Base-by-base conservation (phyloP, 768 basidiomycete genomes). In the Trametes villosa region DNA sequence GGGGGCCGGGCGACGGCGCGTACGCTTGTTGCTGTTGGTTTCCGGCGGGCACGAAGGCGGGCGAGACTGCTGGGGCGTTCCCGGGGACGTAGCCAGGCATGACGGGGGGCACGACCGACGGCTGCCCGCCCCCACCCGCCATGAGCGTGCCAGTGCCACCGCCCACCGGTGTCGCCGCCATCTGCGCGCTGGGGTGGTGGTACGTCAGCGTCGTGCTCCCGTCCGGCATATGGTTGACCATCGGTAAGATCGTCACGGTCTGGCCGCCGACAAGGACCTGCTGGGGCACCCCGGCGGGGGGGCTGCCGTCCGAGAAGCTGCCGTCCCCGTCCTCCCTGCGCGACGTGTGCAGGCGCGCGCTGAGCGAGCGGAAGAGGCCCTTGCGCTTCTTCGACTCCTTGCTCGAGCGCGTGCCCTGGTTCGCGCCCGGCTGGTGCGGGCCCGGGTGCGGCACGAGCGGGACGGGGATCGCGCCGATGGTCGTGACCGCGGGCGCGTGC, bases 311-410 rank as follows among this genome's bases (percentile, higher is more conserved):
- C 41, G n/a, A n/a, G n/a, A n/a, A n/a, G n/a, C n/a, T n/a, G n/a
- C 20, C 36, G 22, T 31, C 61, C 3, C 61, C 59, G 7, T 65
- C 62, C 15, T 49, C 24, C 3, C 63, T 58, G 42, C 69, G 60
- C 7, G 60, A 40, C n/a, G n/a, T n/a, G 26, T 58, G 52, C 15
- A 61, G 27, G n/a, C 70, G 62, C 46, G 66, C 62, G 62, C 78
- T 81, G 42, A 82, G 74, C 5, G 81, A 76, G 18, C 83, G 77
- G 53, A 86, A 79, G 2, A 85, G 64, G 2, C 83, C 81, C 34
- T 72, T 76, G 42, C 72, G 59, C 26, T 71, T 68, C 33, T 71
- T 76, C n/a, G n/a, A n/a, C 59, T 73, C 58, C 52, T 31, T 47
- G 58, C 57, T 57, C 48, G 54, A 58, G 26, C 60, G 60, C 50